Evolutionary conservation across 768 basidiomycete species (phyloP), one percentile per base, ranked within the genome.

Genomic region (Ramaria sp.): DNA sequence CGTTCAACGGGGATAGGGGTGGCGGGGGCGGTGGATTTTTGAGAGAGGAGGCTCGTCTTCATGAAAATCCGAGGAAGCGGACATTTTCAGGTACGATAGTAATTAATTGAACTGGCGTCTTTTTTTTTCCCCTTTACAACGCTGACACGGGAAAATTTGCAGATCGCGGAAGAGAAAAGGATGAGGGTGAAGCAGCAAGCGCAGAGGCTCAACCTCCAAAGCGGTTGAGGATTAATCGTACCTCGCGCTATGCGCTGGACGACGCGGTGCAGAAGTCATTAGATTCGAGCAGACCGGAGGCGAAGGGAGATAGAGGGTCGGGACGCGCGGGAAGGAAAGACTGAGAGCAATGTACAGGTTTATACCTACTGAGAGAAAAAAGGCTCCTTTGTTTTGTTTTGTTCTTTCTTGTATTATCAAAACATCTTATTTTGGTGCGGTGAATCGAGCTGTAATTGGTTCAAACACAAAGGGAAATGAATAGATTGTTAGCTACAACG

Each of bases 131-230:
- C n/a, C n/a, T n/a, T n/a, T n/a, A n/a, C n/a, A 34, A 34, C 2
- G 32, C 32, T 34, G n/a, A n/a, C 32, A 16, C 36, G 57, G 34
- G 16, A 42, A 27, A 44, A 48, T 49, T 18, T 48, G 56, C 27
- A 85, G 84, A 84, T 63, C 84, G 84, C 27, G 45, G 45, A 18
- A 30, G 24, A 34, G 83, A 85, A 43, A 78, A 78, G 62, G 83
- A 79, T 44, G 60, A 69, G 34, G 69, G 63, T 30, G 76, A 73
- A 57, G 62, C 67, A 3, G 66, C n/a, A n/a, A n/a, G 66, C 39
- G 66, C 66, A 22, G 78, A 80, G 41, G 61, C 61, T 24, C 71
- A 71, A 61, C 71, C 78, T 38, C 72, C 75, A 18, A 87, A 87
- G 62, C 77, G 84, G 39, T 77, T 76, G 22, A 77, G 76, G 53